phyloP scores from a whole-genome alignment of 768 basidiomycete species.

The Lactifluus volemus region DNA sequence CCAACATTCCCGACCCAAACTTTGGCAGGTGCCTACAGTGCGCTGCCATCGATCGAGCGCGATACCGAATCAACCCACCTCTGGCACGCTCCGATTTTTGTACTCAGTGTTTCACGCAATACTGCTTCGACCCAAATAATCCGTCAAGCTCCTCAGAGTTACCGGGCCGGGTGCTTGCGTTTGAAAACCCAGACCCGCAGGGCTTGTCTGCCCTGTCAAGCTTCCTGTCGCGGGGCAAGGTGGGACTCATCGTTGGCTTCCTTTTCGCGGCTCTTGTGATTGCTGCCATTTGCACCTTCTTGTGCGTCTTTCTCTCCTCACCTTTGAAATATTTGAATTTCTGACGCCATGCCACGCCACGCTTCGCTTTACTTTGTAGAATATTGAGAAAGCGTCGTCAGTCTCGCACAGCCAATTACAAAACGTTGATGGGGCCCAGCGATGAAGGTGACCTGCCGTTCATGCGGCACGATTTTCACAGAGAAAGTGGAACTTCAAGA shows the following conservation, averaged over 20 bases:
- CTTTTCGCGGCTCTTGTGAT: conserved; percentile 36
- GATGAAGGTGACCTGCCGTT: conserved; percentile 4
- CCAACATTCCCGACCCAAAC: conserved; percentile 44
- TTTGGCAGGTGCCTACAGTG: conserved; percentile 65
- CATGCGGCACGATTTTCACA: background rate
- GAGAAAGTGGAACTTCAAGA: background rate
- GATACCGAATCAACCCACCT: conserved; percentile 17
- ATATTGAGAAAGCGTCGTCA: conserved; percentile 14
- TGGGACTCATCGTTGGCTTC: conserved; percentile 40
- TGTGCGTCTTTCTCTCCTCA: conserved; percentile 24
- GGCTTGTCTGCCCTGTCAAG: conserved; percentile 34
- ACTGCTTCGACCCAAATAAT: conserved; percentile 26
- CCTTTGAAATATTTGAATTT: background rate
- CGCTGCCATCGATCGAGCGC: conserved; percentile 42
- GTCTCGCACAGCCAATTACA: background rate
- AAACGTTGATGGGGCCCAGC: background rate
- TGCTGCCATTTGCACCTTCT: conserved; percentile 27
- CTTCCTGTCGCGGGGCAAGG: conserved; percentile 40
- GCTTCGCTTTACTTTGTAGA: background rate
- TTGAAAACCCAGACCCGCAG: conserved; percentile 48
- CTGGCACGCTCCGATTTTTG: conserved; percentile 23
- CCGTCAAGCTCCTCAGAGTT: conserved; percentile 22
- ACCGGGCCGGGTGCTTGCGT: conserved; percentile 33
- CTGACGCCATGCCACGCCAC: background rate
- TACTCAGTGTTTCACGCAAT: conserved; percentile 24